Conservation (phyloP, 73 alveolate genomes). For the Paramecium sonneborni region DNA sequence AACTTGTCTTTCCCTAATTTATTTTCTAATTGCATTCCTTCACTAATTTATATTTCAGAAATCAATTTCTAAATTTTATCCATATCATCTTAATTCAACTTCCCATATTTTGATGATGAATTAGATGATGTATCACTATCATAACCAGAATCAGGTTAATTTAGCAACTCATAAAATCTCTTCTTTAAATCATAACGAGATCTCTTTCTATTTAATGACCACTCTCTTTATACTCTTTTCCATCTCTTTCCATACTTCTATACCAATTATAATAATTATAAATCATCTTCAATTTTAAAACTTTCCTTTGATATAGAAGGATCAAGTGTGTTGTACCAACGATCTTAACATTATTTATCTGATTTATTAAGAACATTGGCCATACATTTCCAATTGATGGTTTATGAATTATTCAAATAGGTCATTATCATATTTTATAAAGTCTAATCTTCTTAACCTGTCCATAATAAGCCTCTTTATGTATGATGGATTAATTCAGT, state of each 20-base stretch:
- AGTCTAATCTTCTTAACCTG: conserved; percentile 17
- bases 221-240: conserved; percentile 1
- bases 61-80: neutral
- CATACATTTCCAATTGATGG: conserved; percentile 40
- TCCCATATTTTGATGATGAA: neutral
- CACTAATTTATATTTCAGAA: neutral
- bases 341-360: conserved; percentile 11
- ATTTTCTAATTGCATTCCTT: conserved; percentile 13
- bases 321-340: conserved; percentile 26
- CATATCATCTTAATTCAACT: neutral
- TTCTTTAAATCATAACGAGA: neutral
- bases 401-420: conserved; percentile 3
- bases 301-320: neutral
- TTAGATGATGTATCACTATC: conserved; percentile 38
- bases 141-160: conserved; percentile 27
- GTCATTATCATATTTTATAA: conserved; percentile 6
- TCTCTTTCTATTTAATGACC: conserved; percentile 17
- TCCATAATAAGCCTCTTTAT: neutral
- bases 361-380: conserved; percentile 17
- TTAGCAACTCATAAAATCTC: conserved; percentile 12
- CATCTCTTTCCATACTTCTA: conserved; percentile 23
- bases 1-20: neutral
- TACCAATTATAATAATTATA: neutral
- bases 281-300: conserved; percentile 35
- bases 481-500: conserved; percentile 4